Conservation (phyloP, 169 alveolate genomes). For the Eimeria acervulina region DNA sequence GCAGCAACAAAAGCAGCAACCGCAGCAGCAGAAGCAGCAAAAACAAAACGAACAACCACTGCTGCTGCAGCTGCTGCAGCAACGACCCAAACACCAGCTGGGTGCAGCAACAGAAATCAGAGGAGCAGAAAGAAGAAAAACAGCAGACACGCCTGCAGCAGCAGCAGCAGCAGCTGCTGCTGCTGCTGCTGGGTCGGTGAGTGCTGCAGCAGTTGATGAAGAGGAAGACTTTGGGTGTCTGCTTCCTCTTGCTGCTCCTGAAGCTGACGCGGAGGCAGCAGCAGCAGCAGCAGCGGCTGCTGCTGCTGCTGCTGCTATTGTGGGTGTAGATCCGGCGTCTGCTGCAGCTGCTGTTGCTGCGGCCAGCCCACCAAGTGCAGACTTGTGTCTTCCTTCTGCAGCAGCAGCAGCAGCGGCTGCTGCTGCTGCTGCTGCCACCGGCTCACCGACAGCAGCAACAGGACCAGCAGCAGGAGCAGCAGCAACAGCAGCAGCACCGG, state of each 20-base stretch:
- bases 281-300: too few species aligned
- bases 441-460: neutral
- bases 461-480: neutral
- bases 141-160: neutral
- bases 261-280: neutral
- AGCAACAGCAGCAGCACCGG: constrained; percentile 7
- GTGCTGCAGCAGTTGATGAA: neutral
- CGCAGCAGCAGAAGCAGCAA: neutral
- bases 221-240: constrained; percentile 4
- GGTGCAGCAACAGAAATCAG: neutral
- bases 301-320: too few species aligned
- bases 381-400: neutral
- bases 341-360: neutral
- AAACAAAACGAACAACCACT: neutral
- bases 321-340: too few species aligned
- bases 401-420: constrained; percentile 28
- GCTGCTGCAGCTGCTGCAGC: neutral
- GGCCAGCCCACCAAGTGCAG: neutral
- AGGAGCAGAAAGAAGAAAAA: neutral
- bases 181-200: too few species aligned
- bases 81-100: neutral
- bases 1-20: neutral
- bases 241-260: neutral
- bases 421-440: neutral
- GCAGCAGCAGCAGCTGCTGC: neutral